These are phyloP conservation scores for Hypoxylon lenormandii DNA, from an alignment of 495 filamentous ascomycete genomes.

Conservation along the genomic window DNA sequence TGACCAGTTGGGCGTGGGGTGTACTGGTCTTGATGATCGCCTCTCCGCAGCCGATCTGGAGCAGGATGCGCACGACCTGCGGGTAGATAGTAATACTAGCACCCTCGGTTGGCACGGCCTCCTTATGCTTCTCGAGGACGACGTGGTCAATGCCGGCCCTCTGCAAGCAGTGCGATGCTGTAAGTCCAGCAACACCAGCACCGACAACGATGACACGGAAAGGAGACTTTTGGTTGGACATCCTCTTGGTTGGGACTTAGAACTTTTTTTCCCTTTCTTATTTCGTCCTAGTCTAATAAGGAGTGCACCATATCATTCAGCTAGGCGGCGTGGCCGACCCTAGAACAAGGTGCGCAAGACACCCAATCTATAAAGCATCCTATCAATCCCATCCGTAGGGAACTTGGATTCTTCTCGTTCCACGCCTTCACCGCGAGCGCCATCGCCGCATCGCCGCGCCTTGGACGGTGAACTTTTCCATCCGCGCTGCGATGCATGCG, in stretches of 20 bases:
- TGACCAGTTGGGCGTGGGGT: slow-evolving; percentile 30
- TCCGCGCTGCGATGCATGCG: neutral
- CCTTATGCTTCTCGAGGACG: slow-evolving; percentile 50
- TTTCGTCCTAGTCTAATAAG: neutral
- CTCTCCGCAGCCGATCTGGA: slow-evolving; percentile 51
- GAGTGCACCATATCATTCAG: neutral
- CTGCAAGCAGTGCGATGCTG: slow-evolving; percentile 50
- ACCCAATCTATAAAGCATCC: slow-evolving; percentile 3
- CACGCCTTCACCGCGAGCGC: neutral
- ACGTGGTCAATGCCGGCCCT: slow-evolving; percentile 54
- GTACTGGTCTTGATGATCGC: slow-evolving; percentile 18
- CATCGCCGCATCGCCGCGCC: neutral
- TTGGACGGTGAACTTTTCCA: neutral
- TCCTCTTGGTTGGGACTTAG: neutral
- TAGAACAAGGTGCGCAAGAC: slow-evolving; percentile 3
- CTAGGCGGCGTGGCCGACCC: neutral
- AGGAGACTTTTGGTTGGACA: neutral
- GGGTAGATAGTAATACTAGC: slow-evolving; percentile 52
- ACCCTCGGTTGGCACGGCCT: slow-evolving; percentile 51
- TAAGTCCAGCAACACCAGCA: slow-evolving; percentile 53
- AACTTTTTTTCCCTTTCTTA: too few species aligned
- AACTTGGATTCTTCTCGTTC: neutral
- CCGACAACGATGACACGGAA: slow-evolving; percentile 56
- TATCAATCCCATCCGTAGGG: neutral
- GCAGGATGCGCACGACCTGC: slow-evolving; percentile 50